phyloP scores from a whole-genome alignment of 306 rosid genomes.

The Fragaria iinumae region DNA sequence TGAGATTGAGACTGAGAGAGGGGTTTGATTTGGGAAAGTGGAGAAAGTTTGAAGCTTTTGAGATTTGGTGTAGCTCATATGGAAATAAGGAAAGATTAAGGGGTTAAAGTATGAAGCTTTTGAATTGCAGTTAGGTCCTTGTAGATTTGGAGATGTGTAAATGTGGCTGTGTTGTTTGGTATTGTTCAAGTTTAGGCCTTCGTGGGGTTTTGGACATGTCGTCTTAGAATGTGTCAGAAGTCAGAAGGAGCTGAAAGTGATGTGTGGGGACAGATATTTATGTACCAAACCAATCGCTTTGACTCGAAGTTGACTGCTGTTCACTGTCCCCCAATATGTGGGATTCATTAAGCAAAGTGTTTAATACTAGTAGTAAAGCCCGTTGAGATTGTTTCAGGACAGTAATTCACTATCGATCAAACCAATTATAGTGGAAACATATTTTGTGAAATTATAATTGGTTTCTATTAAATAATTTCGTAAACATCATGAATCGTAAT shows the following conservation, averaged over 20 bases:
- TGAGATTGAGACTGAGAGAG: neutral
- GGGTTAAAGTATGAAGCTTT: neutral
- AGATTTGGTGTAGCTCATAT: neutral
- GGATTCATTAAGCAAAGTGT: no score
- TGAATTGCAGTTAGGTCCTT: neutral
- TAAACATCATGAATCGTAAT: no score
- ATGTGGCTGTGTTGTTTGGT: neutral
- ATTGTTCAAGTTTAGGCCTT: neutral
- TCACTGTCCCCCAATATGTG: no score
- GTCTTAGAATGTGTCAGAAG: neutral
- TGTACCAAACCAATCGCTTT: neutral
- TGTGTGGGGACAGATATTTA: neutral
- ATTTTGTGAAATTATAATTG: no score
- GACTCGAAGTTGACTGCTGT: no score
- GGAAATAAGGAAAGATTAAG: neutral
- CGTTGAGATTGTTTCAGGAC: no score
- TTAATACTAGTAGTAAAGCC: no score
- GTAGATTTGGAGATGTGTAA: neutral
- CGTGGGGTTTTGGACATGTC: neutral
- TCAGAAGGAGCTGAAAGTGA: neutral
- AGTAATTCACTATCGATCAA: no score
- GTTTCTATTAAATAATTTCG: no score
- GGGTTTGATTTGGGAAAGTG: slow-evolving; percentile 2
- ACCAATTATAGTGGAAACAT: no score
- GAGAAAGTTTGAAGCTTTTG: slow-evolving; percentile 4